Conservation (phyloP, 2,329 filamentous ascomycete genomes). For the Apiospora phragmitis region DNA sequence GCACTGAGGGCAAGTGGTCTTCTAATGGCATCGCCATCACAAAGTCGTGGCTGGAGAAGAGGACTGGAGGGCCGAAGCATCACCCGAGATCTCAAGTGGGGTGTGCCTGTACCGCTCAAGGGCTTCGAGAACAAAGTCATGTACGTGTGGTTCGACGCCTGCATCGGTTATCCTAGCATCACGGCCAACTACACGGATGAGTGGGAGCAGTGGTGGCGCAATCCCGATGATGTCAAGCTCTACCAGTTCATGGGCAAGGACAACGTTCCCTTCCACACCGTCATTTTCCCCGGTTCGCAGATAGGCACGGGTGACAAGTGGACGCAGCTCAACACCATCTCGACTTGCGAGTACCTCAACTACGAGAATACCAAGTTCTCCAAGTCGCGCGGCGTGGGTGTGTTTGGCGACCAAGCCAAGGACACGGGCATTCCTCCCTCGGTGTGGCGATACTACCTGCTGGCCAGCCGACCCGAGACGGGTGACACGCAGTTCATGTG, state of each 20-base stretch:
- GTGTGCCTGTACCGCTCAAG: constrained; percentile 58
- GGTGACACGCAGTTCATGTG: constrained; percentile 75
- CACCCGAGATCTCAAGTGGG: constrained; percentile 92
- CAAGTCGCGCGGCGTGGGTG: constrained; percentile 71
- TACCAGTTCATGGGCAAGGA: constrained; percentile 83
- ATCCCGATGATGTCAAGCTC: constrained; percentile 70
- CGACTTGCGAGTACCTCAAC: constrained; percentile 71
- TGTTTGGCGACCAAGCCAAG: constrained; percentile 72
- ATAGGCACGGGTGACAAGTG: constrained; percentile 70
- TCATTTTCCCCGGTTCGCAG: constrained; percentile 73
- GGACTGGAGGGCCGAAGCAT: constrained; percentile 86
- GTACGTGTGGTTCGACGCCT: constrained; percentile 74
- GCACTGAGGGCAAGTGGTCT: constrained; percentile 74
- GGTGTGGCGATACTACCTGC: constrained; percentile 76
- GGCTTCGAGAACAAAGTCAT: constrained; percentile 66
- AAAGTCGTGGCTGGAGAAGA: constrained; percentile 77
- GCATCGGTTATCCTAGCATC: constrained; percentile 76
- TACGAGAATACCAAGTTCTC: constrained; percentile 75
- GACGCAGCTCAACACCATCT: constrained; percentile 74
- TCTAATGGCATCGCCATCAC: constrained; percentile 76
- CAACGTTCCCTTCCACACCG: constrained; percentile 70
- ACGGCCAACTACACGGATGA: constrained; percentile 71
- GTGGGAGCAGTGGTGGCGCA: constrained; percentile 77
- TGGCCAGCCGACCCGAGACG: constrained; percentile 71
- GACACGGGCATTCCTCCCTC: constrained; percentile 69